Evolutionary conservation across 257 asterid species (phyloP).

Genomic region (Nicotiana undulata): DNA sequence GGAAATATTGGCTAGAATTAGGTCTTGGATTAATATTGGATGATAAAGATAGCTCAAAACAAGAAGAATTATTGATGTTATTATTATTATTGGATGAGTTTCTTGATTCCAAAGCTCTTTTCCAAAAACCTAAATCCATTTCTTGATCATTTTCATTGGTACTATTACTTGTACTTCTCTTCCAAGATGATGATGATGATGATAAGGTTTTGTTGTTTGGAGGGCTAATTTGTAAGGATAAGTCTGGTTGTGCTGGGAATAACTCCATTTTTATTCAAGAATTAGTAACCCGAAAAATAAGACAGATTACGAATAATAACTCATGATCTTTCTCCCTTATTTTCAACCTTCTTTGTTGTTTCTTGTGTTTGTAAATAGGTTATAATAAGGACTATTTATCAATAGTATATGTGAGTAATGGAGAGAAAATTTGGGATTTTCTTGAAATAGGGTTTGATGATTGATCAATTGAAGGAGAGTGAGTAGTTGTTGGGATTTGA

Average conservation of each 20-base stretch:
- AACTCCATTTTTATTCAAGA: constrained; percentile 39
- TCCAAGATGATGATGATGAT: background rate
- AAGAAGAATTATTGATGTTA: background rate
- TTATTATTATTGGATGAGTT: constrained; percentile 7
- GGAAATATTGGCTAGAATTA: constrained; percentile 13
- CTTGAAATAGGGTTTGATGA: constrained; percentile 8
- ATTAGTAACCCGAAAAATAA: background rate
- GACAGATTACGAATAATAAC: background rate
- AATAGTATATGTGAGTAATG: no score
- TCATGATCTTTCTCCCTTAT: background rate
- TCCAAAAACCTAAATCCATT: constrained; percentile 53
- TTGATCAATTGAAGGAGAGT: constrained; percentile 23
- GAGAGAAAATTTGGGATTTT: constrained; percentile 8
- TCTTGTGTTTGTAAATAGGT: background rate
- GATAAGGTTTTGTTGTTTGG: constrained; percentile 32
- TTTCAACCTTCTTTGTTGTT: background rate
- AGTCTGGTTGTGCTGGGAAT: constrained; percentile 86
- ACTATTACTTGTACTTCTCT: constrained; percentile 41
- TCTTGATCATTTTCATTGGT: constrained; percentile 26
- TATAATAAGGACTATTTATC: background rate
- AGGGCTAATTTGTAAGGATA: constrained; percentile 73
- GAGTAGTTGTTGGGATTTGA: constrained; percentile 51
- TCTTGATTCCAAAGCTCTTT: constrained; percentile 53
- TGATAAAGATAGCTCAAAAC: constrained; percentile 33
- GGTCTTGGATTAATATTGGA: constrained; percentile 9